Conservation (phyloP, 2,329 filamentous ascomycete genomes). For the Thermothelomyces thermophilus region DNA sequence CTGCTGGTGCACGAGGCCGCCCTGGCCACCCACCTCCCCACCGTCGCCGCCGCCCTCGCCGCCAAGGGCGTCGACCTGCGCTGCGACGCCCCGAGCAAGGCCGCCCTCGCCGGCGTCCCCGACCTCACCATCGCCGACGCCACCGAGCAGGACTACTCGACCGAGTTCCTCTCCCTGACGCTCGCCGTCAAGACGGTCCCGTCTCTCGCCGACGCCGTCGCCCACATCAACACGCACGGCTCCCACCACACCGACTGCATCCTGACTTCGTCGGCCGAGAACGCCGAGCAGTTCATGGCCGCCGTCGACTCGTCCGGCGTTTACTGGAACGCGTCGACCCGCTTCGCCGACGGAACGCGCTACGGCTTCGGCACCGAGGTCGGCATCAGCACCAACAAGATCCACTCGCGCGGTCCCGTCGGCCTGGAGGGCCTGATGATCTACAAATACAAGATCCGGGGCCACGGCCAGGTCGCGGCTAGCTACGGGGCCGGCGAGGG, state of each 20-base stretch:
- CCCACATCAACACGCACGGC: conserved; percentile 86
- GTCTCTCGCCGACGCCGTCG: conserved; percentile 62
- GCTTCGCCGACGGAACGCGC: conserved; percentile 93
- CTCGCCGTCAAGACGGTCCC: conserved; percentile 77
- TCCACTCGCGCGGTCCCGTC: conserved; percentile 87
- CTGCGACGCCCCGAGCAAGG: conserved; percentile 66
- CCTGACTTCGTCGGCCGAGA: conserved; percentile 59
- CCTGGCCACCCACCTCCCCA: conserved; percentile 60
- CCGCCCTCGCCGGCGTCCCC: conserved; percentile 48
- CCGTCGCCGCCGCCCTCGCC: conserved; percentile 66
- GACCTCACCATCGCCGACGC: conserved; percentile 53
- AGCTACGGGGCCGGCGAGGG: conserved; percentile 63
- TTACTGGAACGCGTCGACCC: conserved; percentile 94
- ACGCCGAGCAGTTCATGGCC: conserved; percentile 77
- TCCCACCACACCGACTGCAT: conserved; percentile 94
- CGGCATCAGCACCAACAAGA: conserved; percentile 98
- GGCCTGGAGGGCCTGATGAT: conserved; percentile 92
- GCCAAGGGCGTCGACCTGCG: conserved; percentile 73
- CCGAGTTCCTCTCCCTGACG: conserved; percentile 80
- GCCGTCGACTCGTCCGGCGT: conserved; percentile 84
- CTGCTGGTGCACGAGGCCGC: conserved; percentile 74
- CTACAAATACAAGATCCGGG: conserved; percentile 90
- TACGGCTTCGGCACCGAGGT: conserved; percentile 98
- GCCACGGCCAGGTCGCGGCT: conserved; percentile 72
- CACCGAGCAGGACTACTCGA: conserved; percentile 66